Evolutionary conservation across 352 stramenopile species (phyloP).

Genomic region (Pythium folliculosum): DNA sequence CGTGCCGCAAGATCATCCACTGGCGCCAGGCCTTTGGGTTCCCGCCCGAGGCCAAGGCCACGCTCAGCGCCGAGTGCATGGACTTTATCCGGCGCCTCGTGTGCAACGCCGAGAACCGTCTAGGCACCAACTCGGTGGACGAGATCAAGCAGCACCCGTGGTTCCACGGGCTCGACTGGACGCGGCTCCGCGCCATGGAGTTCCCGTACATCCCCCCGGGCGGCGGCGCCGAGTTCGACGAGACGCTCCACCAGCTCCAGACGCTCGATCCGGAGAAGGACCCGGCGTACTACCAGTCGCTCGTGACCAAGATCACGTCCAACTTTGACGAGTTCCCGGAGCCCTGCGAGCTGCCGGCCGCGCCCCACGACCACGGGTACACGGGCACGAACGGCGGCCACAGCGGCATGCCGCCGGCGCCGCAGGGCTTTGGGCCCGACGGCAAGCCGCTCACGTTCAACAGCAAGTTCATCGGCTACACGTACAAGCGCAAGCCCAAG

Average conservation of each 20-base stretch:
- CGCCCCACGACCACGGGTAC: slow-evolving; percentile 27
- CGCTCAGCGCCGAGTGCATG: slow-evolving; percentile 84
- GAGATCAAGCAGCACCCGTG: slow-evolving; percentile 98
- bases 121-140: slow-evolving; percentile 92
- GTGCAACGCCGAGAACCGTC: slow-evolving; percentile 92
- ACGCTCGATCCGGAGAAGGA: slow-evolving; percentile 54
- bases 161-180: slow-evolving; percentile 95
- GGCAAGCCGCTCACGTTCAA: slow-evolving; percentile 87
- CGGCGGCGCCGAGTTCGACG: slow-evolving; percentile 89
- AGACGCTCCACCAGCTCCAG: slow-evolving; percentile 92
- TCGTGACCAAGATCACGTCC: slow-evolving; percentile 92
- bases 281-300: slow-evolving; percentile 74
- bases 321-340: slow-evolving; percentile 99
- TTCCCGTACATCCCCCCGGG: slow-evolving; percentile 89
- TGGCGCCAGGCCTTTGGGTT: slow-evolving; percentile 88
- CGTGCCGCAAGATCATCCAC: slow-evolving; percentile 95
- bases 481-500: slow-evolving; percentile 85
- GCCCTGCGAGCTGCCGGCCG: slow-evolving; percentile 46
- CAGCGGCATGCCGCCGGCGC: slow-evolving; percentile 26
- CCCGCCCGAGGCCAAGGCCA: slow-evolving; percentile 55
- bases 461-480: slow-evolving; percentile 91
- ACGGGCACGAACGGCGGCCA: slow-evolving; percentile 34
- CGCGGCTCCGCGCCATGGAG: slow-evolving; percentile 74
- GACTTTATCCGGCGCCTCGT: slow-evolving; percentile 94
- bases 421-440: slow-evolving; percentile 57